Conservation (phyloP, 176 grass and related monocot species). For the Tillandsia fasciculata region DNA sequence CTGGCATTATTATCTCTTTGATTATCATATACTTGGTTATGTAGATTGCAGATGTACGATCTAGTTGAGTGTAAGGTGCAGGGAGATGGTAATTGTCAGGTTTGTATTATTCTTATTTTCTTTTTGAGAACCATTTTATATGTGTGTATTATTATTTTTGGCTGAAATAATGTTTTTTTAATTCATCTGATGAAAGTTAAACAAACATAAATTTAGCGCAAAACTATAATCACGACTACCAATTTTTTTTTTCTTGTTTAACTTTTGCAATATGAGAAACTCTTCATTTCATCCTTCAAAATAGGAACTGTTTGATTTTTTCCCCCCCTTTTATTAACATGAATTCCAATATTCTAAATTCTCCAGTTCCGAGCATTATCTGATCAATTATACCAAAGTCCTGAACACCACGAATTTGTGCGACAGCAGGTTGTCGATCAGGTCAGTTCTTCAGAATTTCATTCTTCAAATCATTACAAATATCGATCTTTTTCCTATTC, state of each 20-base stretch:
- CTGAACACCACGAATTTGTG: constrained; percentile 93
- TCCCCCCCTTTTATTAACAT: not conserved
- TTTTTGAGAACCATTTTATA: not conserved
- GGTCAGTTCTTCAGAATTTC: constrained; percentile 25
- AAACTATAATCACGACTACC: too few species aligned
- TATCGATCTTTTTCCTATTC: constrained; percentile 7
- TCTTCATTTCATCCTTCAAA: not conserved
- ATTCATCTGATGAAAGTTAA: too few species aligned
- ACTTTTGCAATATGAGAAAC: not conserved
- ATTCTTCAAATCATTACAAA: not conserved
- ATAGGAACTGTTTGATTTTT: not conserved
- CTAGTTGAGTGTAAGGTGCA: constrained; percentile 77
- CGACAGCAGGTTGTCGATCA: constrained; percentile 74
- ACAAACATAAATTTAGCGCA: too few species aligned
- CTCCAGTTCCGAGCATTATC: constrained; percentile 89
- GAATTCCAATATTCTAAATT: constrained; percentile 2
- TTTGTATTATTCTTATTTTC: constrained; percentile 23
- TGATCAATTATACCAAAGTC: constrained; percentile 81
- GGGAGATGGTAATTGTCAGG: constrained; percentile 99
- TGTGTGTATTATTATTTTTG: not conserved
- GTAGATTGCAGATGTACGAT: constrained; percentile 82
- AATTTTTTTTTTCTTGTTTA: not conserved
- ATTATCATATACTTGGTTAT: constrained; percentile 7
- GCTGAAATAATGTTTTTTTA: too few species aligned
- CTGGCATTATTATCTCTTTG: not conserved